Percentiles rank a stretch among this genome's conserved stretches.
phyloP scores from a whole-genome alignment of 768 basidiomycete species.

The Trametes cinnabarina region DNA sequence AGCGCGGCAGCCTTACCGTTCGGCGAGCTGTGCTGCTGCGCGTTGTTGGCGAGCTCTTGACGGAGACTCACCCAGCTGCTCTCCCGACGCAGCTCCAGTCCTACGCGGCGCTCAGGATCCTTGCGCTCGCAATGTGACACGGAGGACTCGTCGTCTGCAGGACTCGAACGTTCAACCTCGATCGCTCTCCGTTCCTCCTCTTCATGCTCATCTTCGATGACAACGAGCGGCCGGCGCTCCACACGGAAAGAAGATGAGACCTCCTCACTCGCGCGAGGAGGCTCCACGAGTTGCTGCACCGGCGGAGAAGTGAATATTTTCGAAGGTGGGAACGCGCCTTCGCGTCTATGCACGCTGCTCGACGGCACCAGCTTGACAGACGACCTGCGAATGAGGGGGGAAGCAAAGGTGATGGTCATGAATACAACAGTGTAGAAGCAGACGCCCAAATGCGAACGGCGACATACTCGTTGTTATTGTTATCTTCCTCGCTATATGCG shows the following conservation, averaged over 20 bases:
- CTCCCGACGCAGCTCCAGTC: slow-evolving; percentile 24
- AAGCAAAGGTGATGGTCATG: not conserved
- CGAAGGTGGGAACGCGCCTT: slow-evolving; percentile 66
- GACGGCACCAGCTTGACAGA: slow-evolving; percentile 16
- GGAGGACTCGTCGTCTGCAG: not conserved
- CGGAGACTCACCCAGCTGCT: slow-evolving; percentile 31
- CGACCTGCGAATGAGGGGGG: not conserved
- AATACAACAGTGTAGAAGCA: not conserved
- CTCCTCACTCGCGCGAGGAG: slow-evolving; percentile 10
- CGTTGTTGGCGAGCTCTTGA: slow-evolving; percentile 1
- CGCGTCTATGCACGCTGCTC: slow-evolving; percentile 40
- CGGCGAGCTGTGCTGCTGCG: slow-evolving; percentile 18
- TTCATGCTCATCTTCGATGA: slow-evolving; percentile 15
- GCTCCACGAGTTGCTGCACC: slow-evolving; percentile 16
- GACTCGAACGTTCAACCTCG: not conserved
- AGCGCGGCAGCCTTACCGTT: slow-evolving; percentile 15
- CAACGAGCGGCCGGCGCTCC: slow-evolving; percentile 6
- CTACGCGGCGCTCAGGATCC: slow-evolving; percentile 10
- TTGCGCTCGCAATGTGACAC: not conserved
- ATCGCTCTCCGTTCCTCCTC: not conserved
- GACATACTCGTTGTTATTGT: slow-evolving; percentile 24
- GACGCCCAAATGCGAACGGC: not conserved
- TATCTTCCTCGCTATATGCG: slow-evolving; percentile 11
- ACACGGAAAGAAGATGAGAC: not conserved
- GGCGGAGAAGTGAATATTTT: slow-evolving; percentile 19